These are phyloP conservation scores for Rhodamnia rubescens DNA, from an alignment of 345 rosid species.

Conservation along the genomic window DNA sequence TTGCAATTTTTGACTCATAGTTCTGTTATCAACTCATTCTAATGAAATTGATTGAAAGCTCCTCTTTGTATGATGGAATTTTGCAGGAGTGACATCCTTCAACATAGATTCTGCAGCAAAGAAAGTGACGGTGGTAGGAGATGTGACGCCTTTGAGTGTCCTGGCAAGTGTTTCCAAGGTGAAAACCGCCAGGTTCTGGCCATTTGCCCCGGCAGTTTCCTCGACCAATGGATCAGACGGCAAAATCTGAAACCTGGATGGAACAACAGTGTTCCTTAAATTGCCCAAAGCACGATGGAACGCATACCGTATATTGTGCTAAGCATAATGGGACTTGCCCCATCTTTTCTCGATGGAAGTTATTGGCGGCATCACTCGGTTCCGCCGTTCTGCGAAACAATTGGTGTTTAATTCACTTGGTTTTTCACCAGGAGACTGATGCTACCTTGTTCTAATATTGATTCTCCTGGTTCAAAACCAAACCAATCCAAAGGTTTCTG, in stretches of 20 bases:
- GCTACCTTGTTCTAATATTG: neutral
- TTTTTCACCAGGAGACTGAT: neutral
- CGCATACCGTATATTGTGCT: neutral
- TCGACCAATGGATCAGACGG: neutral
- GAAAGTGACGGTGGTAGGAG: constrained; percentile 49
- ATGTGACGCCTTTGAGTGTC: constrained; percentile 32
- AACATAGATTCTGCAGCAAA: constrained; percentile 54
- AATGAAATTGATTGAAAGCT: neutral
- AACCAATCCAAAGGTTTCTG: neutral
- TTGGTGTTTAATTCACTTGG: neutral
- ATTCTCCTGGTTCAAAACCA: neutral
- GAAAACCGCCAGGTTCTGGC: constrained; percentile 52
- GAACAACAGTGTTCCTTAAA: neutral
- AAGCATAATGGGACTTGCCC: neutral
- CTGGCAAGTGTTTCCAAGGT: constrained; percentile 57
- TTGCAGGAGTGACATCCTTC: constrained; percentile 48
- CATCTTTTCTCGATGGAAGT: neutral
- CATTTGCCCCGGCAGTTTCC: constrained; percentile 3
- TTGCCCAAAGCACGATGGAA: neutral
- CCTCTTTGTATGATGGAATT: neutral
- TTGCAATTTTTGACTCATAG: neutral
- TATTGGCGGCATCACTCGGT: neutral
- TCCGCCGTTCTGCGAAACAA: neutral
- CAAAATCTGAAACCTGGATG: neutral
- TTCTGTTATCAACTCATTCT: neutral